These are phyloP conservation scores for Aspergillus funiculosus DNA, from an alignment of 495 filamentous ascomycete genomes.

Conservation along the genomic window DNA sequence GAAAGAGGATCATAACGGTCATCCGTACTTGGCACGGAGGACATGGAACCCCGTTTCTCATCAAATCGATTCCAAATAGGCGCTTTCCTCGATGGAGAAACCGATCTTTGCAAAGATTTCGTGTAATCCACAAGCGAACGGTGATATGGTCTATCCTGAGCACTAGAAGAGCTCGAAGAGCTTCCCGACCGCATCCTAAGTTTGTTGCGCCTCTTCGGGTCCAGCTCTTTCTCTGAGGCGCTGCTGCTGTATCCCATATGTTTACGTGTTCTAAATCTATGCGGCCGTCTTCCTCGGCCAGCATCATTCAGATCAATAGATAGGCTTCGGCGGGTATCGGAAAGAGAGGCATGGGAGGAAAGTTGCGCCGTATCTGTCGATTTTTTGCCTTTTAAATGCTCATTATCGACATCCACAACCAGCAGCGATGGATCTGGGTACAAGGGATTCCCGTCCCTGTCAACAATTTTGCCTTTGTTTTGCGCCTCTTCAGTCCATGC, in stretches of 20 bases:
- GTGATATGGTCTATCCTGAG: slow-evolving; percentile 16
- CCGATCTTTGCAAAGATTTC: slow-evolving; percentile 6
- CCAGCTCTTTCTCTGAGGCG: slow-evolving; percentile 21
- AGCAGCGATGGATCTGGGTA: slow-evolving; percentile 46
- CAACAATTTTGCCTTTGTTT: slow-evolving; percentile 70
- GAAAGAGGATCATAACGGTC: slow-evolving; percentile 33
- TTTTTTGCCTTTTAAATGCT: slow-evolving; percentile 13
- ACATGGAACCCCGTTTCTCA: slow-evolving; percentile 28
- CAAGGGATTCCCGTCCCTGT: slow-evolving; percentile 63
- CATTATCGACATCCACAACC: slow-evolving; percentile 16
- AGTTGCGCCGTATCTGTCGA: slow-evolving; percentile 17
- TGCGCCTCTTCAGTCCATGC: slow-evolving; percentile 76
- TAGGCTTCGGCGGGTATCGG: slow-evolving; percentile 26
- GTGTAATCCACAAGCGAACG: slow-evolving; percentile 1
- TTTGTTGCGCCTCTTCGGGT: slow-evolving; percentile 22
- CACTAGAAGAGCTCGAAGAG: slow-evolving; percentile 28
- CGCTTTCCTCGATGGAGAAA: slow-evolving; percentile 6
- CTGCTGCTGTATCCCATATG: slow-evolving; percentile 26
- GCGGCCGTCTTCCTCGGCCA: slow-evolving; percentile 32
- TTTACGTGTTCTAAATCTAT: slow-evolving; percentile 26
- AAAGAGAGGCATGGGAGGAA: slow-evolving; percentile 30
- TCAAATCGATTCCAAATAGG: slow-evolving; percentile 7
- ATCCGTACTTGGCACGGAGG: slow-evolving; percentile 34
- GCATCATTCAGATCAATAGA: slow-evolving; percentile 28
- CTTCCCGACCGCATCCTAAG: slow-evolving; percentile 28